Conservation (phyloP, 371 early-diverging fungal genomes). For the Dipsacomyces acuminosporus region DNA sequence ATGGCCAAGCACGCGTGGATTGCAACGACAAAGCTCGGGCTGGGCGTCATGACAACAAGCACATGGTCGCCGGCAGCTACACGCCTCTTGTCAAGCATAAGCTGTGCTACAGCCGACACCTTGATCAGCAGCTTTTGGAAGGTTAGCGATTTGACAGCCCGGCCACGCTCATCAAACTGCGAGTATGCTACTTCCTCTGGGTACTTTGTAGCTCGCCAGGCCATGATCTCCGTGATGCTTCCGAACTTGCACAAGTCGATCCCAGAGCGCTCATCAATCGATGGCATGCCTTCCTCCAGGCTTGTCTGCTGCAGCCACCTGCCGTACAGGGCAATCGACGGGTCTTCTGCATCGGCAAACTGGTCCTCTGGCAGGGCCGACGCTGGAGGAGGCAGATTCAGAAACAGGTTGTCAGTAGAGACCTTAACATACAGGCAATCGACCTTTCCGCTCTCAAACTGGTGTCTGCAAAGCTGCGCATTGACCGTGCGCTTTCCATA, state of each 20-base stretch:
- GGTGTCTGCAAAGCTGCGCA: constrained; percentile 58
- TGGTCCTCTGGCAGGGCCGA: constrained; percentile 10
- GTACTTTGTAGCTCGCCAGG: constrained; percentile 61
- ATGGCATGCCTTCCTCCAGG: constrained; percentile 58
- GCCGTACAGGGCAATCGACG: constrained; percentile 45
- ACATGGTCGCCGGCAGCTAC: constrained; percentile 58
- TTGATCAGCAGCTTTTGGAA: constrained; percentile 68
- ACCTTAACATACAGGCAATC: constrained; percentile 33
- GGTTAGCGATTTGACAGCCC: constrained; percentile 58
- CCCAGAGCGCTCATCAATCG: constrained; percentile 65
- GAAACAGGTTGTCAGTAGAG: constrained; percentile 18
- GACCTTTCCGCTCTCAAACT: constrained; percentile 56
- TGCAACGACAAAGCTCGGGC: constrained; percentile 67
- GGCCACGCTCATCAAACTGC: constrained; percentile 55
- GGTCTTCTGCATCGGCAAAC: constrained; percentile 14
- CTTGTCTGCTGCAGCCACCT: constrained; percentile 68
- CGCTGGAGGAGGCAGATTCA: constrained; percentile 43
- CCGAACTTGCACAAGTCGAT: constrained; percentile 61
- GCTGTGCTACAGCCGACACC: constrained; percentile 61
- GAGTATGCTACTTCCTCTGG: constrained; percentile 68
- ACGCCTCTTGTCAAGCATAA: constrained; percentile 55
- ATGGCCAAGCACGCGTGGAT: constrained; percentile 76
- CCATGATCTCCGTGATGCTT: constrained; percentile 63
- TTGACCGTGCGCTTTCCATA: constrained; percentile 66
- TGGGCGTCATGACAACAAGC: constrained; percentile 63